Base-by-base conservation (phyloP, 2,329 filamentous ascomycete genomes). In the Colletotrichum musae region DNA sequence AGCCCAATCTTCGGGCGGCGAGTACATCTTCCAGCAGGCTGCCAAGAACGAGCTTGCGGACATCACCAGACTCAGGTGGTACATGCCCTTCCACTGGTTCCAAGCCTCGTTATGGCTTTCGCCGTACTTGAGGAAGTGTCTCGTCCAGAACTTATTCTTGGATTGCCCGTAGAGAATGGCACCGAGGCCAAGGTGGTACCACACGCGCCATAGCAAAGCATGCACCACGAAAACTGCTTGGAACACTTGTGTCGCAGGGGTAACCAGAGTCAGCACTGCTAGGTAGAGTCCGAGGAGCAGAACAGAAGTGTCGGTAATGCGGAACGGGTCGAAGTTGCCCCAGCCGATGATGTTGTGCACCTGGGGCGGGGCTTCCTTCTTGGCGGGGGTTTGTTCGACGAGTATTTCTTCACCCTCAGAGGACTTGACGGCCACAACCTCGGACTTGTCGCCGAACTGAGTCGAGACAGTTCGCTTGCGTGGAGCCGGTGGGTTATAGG, bases 21-120 rank as follows among this genome's bases (percentile, higher is more conserved):
- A 88, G 80, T 99, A 99, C 91, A 97, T 93, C 84, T 98, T 99
- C 94, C 94, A 98, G 73, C 93, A 94, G 2, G 95, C 94, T 18
- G 94, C 94, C 70, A 95, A 87, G 79, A 98, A 97, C 67, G 93
- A 95, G 21, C 92, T 87, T 76, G 97, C 95, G 80, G 93, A 95
- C 89, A 98, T 91, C 65, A 91, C 90, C 88, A 95, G 95, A 81
- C 94, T 97, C 73, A 98, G 86, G 78, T 99, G 94, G 76, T 98
- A 98, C 76, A 97, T 90, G 39, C 93, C 94, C 82, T 98, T 98
- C 96, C 96, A 99, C 79, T 99, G 95, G 65, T 92, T 91, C 96
- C 96, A 99, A 4, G 95, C 95, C 81, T 98, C 96, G 70, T 92
- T 92, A 3, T 91, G 91, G 70, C 89, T 94, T 79, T 98, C 96